Conservation (phyloP, 495 filamentous ascomycete species). For the Penicillium paradoxum region DNA sequence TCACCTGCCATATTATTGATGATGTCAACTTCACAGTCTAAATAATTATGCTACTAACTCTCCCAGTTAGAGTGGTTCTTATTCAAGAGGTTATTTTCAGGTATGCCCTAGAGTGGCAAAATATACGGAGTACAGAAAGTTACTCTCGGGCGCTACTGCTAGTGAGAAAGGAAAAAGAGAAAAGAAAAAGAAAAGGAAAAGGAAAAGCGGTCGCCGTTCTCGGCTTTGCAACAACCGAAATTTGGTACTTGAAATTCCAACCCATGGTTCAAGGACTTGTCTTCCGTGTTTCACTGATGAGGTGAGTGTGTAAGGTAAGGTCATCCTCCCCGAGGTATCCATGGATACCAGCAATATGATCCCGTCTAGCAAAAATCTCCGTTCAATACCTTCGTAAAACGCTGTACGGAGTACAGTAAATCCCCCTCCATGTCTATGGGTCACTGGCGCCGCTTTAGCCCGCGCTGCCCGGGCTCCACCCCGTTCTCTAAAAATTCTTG, state of each 20-base stretch:
- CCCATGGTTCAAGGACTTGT: not conserved
- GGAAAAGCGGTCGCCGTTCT: slow-evolving; percentile 11
- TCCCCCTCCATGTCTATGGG: slow-evolving; percentile 41
- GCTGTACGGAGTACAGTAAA: slow-evolving; percentile 2
- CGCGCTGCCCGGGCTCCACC: slow-evolving; percentile 23
- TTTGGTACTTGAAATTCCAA: slow-evolving; percentile 7
- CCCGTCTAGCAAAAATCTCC: too few relatives aligned
- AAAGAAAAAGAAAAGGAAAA: not conserved
- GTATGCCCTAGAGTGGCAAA: slow-evolving; percentile 3
- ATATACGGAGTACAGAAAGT: not conserved
- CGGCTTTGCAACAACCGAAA: slow-evolving; percentile 5
- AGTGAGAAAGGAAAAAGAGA: not conserved
- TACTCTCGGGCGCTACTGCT: not conserved
- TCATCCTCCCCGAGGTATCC: not conserved
- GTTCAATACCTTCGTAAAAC: not conserved
- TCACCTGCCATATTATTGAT: slow-evolving; percentile 7
- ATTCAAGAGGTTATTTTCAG: not conserved
- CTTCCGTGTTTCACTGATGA: not conserved
- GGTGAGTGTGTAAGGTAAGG: not conserved
- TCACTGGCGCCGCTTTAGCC: slow-evolving; percentile 34
- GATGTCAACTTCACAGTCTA: slow-evolving; percentile 7
- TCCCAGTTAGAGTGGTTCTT: not conserved
- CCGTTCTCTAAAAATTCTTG: slow-evolving; percentile 17
- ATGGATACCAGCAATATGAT: too few relatives aligned
- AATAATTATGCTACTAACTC: not conserved